These are phyloP conservation scores for Jackrogersella minutella DNA, from an alignment of 495 filamentous ascomycete genomes.

Conservation along the genomic window DNA sequence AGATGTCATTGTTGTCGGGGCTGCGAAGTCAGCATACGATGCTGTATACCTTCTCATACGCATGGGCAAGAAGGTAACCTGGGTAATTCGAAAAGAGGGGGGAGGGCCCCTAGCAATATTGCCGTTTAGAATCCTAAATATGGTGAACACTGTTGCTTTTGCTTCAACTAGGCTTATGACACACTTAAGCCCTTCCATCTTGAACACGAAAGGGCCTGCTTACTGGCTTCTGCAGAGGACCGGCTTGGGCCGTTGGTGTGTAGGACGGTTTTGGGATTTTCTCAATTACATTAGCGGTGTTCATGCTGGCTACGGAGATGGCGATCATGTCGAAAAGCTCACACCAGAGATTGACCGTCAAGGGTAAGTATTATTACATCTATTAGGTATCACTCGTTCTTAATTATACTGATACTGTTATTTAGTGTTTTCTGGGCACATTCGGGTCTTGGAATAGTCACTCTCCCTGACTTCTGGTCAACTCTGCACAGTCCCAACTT, in stretches of 20 bases:
- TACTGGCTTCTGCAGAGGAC: conserved; percentile 39
- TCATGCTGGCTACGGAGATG: conserved; percentile 22
- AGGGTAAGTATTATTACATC: background rate
- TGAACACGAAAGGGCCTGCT: conserved; percentile 35
- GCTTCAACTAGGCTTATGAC: conserved; percentile 29
- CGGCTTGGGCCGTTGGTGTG: conserved; percentile 13
- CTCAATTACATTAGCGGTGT: conserved; percentile 8
- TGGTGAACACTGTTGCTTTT: conserved; percentile 35
- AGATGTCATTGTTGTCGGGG: conserved; percentile 67
- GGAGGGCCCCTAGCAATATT: conserved; percentile 62
- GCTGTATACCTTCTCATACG: conserved; percentile 70
- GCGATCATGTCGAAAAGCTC: conserved; percentile 1
- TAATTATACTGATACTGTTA: too few relatives aligned
- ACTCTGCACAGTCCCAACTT: conserved; percentile 48
- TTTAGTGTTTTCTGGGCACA: conserved; percentile 51
- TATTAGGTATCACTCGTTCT: too few relatives aligned
- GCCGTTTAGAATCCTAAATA: conserved; percentile 40
- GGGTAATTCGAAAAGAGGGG: conserved; percentile 76
- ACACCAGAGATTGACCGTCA: conserved; percentile 10
- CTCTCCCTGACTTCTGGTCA: conserved; percentile 49
- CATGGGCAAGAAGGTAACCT: conserved; percentile 68
- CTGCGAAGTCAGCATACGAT: conserved; percentile 78
- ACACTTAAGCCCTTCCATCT: conserved; percentile 42
- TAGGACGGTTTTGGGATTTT: conserved; percentile 24
- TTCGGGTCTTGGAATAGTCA: conserved; percentile 49